Base-by-base conservation (phyloP, 768 basidiomycete genomes). In the Suillus occidentalis region DNA sequence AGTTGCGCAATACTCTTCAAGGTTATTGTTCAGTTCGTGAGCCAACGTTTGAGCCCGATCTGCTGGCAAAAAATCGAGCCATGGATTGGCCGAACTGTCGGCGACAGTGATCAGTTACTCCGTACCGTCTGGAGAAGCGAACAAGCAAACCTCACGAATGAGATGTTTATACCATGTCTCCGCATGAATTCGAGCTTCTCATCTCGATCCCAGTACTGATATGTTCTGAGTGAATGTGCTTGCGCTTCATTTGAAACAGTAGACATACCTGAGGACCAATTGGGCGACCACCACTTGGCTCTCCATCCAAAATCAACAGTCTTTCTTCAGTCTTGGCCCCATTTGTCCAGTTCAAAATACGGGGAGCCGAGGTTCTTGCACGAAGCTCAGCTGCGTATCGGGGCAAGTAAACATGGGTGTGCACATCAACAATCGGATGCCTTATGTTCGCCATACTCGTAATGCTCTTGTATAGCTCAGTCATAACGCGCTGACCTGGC, bases 131-230 rank as follows among this genome's bases (percentile, higher is more conserved):
- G 40, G 37, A 66, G 57, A 68, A 62, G 50, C 22, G 34, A 39
- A 31, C 31, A 9, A 14, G 57, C 72, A 25, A 63, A 89, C 91
- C 90, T 92, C 63, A 93, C 88, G 37, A 94, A 83, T 20, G 90
- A 92, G 50, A 92, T 77, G 73, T 91, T 86, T 49, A 95, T 94
- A 22, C 84, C 86, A 73, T 95, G 94, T 67, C 73, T 84, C 70
- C 91, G 87, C 94, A 95, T 96, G 74, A 95, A 96, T 69, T 80
- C 81, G 50, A 96, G 78, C 77, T 95, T 95, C 72, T 90, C 89
- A 63, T 81, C 78, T 55, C 87, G 75, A 65, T 93, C 90, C 90
- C 90, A 94, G 73, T 94, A 94, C 81, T 88, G 65, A 57, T 14
- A 34, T 25, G 1, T 60, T 55, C 5, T 36, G 36, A 60, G 61